These are phyloP conservation scores for Avena sativa DNA, from an alignment of 176 grass and related monocot species.

Conservation along the genomic window DNA sequence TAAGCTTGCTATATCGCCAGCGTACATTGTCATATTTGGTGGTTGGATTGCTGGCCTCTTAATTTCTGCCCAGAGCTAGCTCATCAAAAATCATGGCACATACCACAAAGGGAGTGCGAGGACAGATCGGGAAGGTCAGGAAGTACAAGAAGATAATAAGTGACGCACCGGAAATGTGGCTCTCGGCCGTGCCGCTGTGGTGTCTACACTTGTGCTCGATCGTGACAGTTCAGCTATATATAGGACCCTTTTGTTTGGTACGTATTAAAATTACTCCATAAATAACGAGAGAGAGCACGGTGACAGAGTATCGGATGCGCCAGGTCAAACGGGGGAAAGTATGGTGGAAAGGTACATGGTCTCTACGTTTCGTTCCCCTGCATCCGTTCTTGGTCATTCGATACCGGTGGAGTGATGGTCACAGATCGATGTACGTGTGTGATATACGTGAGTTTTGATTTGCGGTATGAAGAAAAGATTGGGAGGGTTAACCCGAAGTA, in stretches of 20 bases:
- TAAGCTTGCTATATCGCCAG: conserved; percentile 11
- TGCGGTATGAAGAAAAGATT: too few relatives aligned
- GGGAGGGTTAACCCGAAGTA: too few relatives aligned
- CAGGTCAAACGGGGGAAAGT: neutral
- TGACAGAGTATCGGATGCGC: conserved; percentile 22
- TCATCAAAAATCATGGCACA: neutral
- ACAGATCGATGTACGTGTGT: too few relatives aligned
- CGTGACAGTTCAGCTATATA: neutral
- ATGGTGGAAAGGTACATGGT: too few relatives aligned
- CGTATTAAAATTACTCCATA: neutral
- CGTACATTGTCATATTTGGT: neutral
- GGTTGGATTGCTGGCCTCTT: neutral
- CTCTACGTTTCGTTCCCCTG: too few relatives aligned
- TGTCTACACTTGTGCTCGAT: neutral
- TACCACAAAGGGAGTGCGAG: neutral
- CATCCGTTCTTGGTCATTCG: too few relatives aligned
- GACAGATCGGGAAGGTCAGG: neutral
- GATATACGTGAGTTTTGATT: too few relatives aligned
- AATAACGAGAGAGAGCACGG: neutral
- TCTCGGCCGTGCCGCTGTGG: neutral
- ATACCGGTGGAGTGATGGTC: too few relatives aligned
- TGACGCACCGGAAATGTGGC: neutral
- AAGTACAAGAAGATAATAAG: neutral
- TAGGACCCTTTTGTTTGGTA: neutral
- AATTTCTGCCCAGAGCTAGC: neutral